Conservation (phyloP, 768 basidiomycete species). For the Cubamyces lactineus region DNA sequence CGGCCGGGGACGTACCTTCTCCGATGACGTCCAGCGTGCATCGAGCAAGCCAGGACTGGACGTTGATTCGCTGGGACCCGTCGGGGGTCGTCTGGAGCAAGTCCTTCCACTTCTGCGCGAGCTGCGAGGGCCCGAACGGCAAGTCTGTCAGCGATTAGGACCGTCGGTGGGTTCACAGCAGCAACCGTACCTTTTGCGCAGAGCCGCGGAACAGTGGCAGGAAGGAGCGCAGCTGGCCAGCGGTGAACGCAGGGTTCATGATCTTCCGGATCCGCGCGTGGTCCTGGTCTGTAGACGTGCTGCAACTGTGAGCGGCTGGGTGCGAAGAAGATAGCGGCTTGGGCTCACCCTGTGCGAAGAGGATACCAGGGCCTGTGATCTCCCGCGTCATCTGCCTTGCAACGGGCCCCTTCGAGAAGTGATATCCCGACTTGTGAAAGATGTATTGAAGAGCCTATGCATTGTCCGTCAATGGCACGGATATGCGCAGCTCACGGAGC, state of each 20-base stretch:
- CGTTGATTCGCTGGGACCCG: slow-evolving; percentile 19
- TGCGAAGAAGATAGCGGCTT: neutral
- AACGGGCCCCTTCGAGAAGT: slow-evolving; percentile 33
- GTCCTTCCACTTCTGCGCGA: slow-evolving; percentile 33
- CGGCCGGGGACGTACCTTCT: slow-evolving; percentile 19
- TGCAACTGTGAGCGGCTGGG: neutral
- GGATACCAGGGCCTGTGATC: slow-evolving; percentile 25
- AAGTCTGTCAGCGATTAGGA: neutral
- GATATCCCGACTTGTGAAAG: slow-evolving; percentile 34
- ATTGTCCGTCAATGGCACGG: neutral
- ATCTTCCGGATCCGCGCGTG: slow-evolving; percentile 31
- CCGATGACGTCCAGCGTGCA: slow-evolving; percentile 36
- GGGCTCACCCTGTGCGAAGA: slow-evolving; percentile 23
- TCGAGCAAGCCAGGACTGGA: slow-evolving; percentile 27
- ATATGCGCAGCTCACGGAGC: neutral
- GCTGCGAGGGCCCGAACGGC: slow-evolving; percentile 5
- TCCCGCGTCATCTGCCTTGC: slow-evolving; percentile 23
- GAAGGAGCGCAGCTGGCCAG: slow-evolving; percentile 28
- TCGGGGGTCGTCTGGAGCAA: slow-evolving; percentile 12
- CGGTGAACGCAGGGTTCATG: slow-evolving; percentile 30
- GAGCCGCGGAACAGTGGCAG: slow-evolving; percentile 28
- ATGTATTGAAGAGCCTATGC: slow-evolving; percentile 35
- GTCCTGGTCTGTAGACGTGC: slow-evolving; percentile 15
- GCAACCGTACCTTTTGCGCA: slow-evolving; percentile 25
- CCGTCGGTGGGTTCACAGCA: neutral